Evolutionary conservation across 2,329 filamentous ascomycete genomes (phyloP), one percentile per base, ranked within the genome.

Genomic region (Beauveria caledonica): DNA sequence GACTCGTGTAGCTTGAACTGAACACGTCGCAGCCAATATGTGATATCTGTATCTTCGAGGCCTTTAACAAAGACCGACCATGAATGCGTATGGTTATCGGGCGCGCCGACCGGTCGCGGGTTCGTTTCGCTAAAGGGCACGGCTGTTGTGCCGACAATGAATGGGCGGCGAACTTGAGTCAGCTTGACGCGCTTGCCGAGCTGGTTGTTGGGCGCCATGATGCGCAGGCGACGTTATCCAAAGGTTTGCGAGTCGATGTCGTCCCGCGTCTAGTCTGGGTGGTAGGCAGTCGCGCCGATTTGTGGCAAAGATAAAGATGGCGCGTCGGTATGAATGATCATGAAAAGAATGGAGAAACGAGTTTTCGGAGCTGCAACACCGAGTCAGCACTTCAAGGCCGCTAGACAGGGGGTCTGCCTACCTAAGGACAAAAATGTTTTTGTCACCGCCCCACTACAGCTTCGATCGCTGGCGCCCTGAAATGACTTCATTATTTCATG

Each of bases 1-100:
- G 93, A 97, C 74, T 97, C 92, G 79, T 97, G 93, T 17, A 99
- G 85, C 74, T 97, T 97, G 78, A 99, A 99, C 73, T 97, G 92
- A 1, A 99, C 93, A 68, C 96, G 93, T 62, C 93, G 90, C 66
- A 97, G 82, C 92, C 94, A 99, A 74, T 96, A 94, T 29, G 90
- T 92, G 66, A 97, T 88, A 70, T 96, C 90, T 62, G 90, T 89
- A 72, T 90, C 90, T 68, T 96, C 91, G 58, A 96, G 81, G 51
- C 92, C 91, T 70, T 89, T 89, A 61, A 99, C 90, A 73, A 95
- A 97, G 64, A 97, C 90, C 69, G 89, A 87, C 94, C 94, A 99
- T 64, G 89, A 90, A 78, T 97, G 95, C 36, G 93, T 97, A 78
- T 99, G 94, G 74, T 96, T 92, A 63, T 90, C 83, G 25, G 93